phyloP scores from a whole-genome alignment of 352 stramenopile species.

The Paralagenidium karlingii region DNA sequence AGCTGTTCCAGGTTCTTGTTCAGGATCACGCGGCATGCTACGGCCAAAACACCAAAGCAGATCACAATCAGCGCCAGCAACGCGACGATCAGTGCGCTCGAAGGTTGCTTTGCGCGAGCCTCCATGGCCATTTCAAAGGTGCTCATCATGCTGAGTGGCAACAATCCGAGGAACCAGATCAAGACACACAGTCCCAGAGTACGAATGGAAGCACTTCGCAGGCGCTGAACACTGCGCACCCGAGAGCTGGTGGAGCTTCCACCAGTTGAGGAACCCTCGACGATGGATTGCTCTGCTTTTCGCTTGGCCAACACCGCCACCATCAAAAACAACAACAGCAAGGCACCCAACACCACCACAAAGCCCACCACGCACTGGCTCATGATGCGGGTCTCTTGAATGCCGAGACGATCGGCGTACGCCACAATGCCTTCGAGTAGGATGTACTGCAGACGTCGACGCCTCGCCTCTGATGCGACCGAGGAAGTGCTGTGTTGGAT shows the following conservation, averaged over 20 bases:
- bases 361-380: constrained; percentile 21
- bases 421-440: constrained; percentile 38
- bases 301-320: constrained; percentile 36
- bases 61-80: constrained; percentile 26
- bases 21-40: constrained; percentile 32
- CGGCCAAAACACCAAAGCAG: constrained; percentile 23
- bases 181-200: constrained; percentile 44
- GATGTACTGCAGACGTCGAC: constrained; percentile 45
- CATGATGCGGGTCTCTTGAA: constrained; percentile 31
- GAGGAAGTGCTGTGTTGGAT: constrained; percentile 4
- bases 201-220: constrained; percentile 43
- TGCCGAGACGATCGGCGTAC: constrained; percentile 37
- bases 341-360: constrained; percentile 19
- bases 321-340: constrained; percentile 34
- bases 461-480: not conserved
- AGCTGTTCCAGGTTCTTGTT: constrained; percentile 41
- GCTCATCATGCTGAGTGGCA: constrained; percentile 42
- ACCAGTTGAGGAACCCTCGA: no score
- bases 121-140: constrained; percentile 70
- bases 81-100: constrained; percentile 19
- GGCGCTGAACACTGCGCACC: constrained; percentile 1
- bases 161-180: constrained; percentile 47
- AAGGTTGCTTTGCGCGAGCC: constrained; percentile 14
- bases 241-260: not conserved
- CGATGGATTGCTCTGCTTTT: constrained; percentile 10